Evolutionary conservation across 148 eudicot species (phyloP), one percentile per base, ranked within the genome.

Genomic region (Suaeda aralocaspica): DNA sequence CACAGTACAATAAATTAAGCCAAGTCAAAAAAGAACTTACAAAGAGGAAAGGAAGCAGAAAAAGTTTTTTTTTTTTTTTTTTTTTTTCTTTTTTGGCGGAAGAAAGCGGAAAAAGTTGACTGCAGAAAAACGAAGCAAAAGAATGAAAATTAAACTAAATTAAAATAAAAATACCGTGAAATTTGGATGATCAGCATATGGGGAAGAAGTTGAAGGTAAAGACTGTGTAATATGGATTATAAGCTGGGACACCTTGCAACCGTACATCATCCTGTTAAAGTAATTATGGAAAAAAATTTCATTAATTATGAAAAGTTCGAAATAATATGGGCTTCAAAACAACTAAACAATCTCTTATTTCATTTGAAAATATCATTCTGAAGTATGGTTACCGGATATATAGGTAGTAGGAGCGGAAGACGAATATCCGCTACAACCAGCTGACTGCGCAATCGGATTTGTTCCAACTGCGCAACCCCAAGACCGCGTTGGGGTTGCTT

Each of bases 401-500:
- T 34, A 63, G 45, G 58, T 9, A 6, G 36, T 3, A 24, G 45
- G 56, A 21, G 58, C 2, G 28, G 80, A n/a, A 60, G 72, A 60
- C 3, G 61, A 55, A 7, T 31, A 55, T 0, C 70, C 77, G 46
- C 61, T 63, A 56, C 81, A 68, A 39, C 77, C 88, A 72, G 59
- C 66, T 87, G 90, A 39, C 55, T 72, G 29, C 86, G 88, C 45
- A 90, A 68, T 66, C 96, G 81, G 71, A 90, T 83, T 79, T 88
- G 88, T 73, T 90, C 96, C 64, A 90, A 74, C 66, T 88, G 96
- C 60, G 96, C 96, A 80, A 90, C 92, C 36, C 96, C 92, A 59
- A 90, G 87, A 1, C 96, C 96, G 79, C 96, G 83, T 65, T 90
- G 96, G 15, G 96, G 96, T 29, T 90, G 92, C 55, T 80, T 90